A percentile compares a stretch with the other conserved stretches of the same genome.
phyloP scores from a whole-genome alignment of 371 early-diverging fungal species.

The Cokeromyces recurvatus region DNA sequence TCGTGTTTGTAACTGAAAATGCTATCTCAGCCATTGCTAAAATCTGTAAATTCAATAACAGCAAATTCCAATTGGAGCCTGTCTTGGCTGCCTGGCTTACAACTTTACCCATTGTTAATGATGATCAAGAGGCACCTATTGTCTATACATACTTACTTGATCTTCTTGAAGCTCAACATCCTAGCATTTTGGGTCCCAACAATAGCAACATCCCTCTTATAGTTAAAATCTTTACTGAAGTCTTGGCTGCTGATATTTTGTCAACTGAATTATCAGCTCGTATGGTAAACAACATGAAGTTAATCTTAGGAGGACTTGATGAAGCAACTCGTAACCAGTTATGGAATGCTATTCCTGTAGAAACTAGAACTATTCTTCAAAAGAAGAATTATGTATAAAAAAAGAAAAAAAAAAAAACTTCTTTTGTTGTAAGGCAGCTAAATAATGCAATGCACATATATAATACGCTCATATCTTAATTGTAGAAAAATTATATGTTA shows the following conservation, averaged over 20 bases:
- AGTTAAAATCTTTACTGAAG: constrained; percentile 65
- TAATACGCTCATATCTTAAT: too few species aligned
- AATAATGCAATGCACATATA: too few species aligned
- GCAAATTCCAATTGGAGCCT: constrained; percentile 56
- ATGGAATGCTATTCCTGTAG: constrained; percentile 64
- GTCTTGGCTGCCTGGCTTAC: constrained; percentile 75
- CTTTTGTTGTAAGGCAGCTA: too few species aligned
- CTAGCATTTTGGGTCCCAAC: constrained; percentile 58
- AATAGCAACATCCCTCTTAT: constrained; percentile 61
- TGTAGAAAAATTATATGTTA: too few species aligned
- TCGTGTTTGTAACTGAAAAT: constrained; percentile 85
- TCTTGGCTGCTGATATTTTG: constrained; percentile 64
- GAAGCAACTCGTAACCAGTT: constrained; percentile 55
- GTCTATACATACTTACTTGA: constrained; percentile 76
- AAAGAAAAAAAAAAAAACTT: too few species aligned
- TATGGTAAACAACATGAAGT: constrained; percentile 60
- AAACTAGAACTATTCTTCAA: constrained; percentile 65
- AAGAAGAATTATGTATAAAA: constrained; percentile 52
- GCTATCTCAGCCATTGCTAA: constrained; percentile 86
- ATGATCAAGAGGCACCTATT: constrained; percentile 80
- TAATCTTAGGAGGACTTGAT: constrained; percentile 52
- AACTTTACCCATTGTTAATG: constrained; percentile 79
- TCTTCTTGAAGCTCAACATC: constrained; percentile 62
- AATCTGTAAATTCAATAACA: constrained; percentile 64
- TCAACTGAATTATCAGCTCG: constrained; percentile 51